Evolutionary conservation across 2,329 filamentous ascomycete genomes (phyloP).

Genomic region (Colletotrichum siamense): DNA sequence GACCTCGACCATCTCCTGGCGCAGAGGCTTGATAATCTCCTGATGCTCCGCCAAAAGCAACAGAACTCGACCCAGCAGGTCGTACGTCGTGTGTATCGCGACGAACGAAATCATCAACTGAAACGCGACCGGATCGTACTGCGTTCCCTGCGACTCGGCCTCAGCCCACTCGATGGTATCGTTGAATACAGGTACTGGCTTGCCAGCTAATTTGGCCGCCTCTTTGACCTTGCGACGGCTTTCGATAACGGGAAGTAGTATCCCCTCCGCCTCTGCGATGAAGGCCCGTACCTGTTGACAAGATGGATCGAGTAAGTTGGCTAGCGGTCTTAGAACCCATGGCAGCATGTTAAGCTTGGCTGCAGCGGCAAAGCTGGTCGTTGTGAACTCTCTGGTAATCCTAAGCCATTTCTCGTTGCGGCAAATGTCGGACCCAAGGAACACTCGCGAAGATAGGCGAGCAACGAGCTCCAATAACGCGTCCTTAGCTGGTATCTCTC

Average conservation of each 20-base stretch:
- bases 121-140: slow-evolving; percentile 70
- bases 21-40: slow-evolving; percentile 42
- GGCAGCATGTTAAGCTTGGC: slow-evolving; percentile 44
- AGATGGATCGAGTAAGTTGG: slow-evolving; percentile 48
- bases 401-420: slow-evolving; percentile 52
- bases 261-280: slow-evolving; percentile 37
- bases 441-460: slow-evolving; percentile 53
- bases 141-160: slow-evolving; percentile 50
- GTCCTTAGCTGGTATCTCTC: background rate
- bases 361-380: slow-evolving; percentile 39
- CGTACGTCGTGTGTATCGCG: slow-evolving; percentile 47
- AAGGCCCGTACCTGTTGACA: slow-evolving; percentile 37
- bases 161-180: slow-evolving; percentile 51
- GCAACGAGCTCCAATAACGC: slow-evolving; percentile 40
- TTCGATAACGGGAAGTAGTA: slow-evolving; percentile 37
- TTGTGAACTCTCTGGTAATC: slow-evolving; percentile 45
- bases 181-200: slow-evolving; percentile 21
- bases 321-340: slow-evolving; percentile 40
- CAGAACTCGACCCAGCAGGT: slow-evolving; percentile 39
- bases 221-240: slow-evolving; percentile 30
- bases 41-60: slow-evolving; percentile 42
- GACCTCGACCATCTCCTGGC: slow-evolving; percentile 44
- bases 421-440: slow-evolving; percentile 49
- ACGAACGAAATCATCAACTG: slow-evolving; percentile 79
- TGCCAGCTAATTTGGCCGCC: background rate